Conservation (phyloP, 495 filamentous ascomycete species). For the Daldinia bambusicola region DNA sequence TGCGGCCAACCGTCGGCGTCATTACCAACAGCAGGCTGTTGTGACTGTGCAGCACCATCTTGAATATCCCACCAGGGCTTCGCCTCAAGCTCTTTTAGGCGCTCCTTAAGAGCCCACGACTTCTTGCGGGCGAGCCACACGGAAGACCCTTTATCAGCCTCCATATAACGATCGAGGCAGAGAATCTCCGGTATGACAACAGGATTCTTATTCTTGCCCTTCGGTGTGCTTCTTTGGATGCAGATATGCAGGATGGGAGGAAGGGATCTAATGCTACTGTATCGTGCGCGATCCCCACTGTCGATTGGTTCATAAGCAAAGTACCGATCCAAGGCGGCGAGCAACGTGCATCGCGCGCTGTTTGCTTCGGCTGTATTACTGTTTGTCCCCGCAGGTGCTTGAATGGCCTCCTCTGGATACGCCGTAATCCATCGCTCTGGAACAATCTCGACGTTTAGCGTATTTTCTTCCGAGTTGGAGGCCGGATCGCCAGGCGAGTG, state of each 20-base stretch:
- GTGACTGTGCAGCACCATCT: not conserved
- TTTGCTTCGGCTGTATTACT: constrained; percentile 33
- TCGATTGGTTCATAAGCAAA: constrained; percentile 82
- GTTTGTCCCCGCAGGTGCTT: constrained; percentile 5
- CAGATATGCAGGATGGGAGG: constrained; percentile 90
- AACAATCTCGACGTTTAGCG: constrained; percentile 49
- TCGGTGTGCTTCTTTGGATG: constrained; percentile 81
- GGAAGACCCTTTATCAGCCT: constrained; percentile 64
- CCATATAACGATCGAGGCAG: constrained; percentile 91
- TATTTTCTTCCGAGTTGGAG: constrained; percentile 35
- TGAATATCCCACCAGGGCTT: constrained; percentile 11
- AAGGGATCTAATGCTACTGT: constrained; percentile 76
- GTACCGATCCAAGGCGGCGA: constrained; percentile 82
- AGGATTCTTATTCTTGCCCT: constrained; percentile 77
- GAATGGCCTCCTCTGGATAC: constrained; percentile 47
- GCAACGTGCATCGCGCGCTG: constrained; percentile 68
- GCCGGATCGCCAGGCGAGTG: not conserved
- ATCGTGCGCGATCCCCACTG: constrained; percentile 70
- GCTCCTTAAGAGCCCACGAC: constrained; percentile 78
- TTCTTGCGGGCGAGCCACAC: constrained; percentile 71
- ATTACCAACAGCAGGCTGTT: not conserved
- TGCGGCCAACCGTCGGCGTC: not conserved
- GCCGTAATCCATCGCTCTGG: constrained; percentile 55
- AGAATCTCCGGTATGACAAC: constrained; percentile 78
- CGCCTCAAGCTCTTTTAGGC: constrained; percentile 64